Conservation (phyloP, 805 yeast genomes). For the Candida taoyuanica region DNA sequence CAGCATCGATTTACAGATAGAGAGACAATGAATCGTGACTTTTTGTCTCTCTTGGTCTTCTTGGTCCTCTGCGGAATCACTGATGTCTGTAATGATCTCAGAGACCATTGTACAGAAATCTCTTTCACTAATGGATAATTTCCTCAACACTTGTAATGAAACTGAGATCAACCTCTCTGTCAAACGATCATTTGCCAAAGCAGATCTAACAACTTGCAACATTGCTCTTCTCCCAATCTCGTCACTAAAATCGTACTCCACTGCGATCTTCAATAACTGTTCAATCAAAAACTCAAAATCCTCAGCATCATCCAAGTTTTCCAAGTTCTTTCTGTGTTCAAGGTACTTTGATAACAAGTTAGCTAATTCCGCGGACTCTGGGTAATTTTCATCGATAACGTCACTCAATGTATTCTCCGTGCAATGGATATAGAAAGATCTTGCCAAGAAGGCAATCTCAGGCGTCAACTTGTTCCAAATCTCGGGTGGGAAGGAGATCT, state of each 20-base stretch:
- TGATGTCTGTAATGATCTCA: slow-evolving; percentile 82
- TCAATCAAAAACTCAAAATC: slow-evolving; percentile 70
- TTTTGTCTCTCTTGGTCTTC: slow-evolving; percentile 31
- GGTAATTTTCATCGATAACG: slow-evolving; percentile 62
- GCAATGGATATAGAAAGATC: slow-evolving; percentile 65
- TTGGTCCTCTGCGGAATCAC: slow-evolving; percentile 47
- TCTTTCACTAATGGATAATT: slow-evolving; percentile 69
- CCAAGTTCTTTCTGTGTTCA: slow-evolving; percentile 36
- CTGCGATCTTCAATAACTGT: slow-evolving; percentile 65
- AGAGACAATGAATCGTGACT: slow-evolving; percentile 56
- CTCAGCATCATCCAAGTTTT: slow-evolving; percentile 36
- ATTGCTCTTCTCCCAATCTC: slow-evolving; percentile 84
- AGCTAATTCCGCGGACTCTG: slow-evolving; percentile 74
- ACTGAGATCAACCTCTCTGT: slow-evolving; percentile 49
- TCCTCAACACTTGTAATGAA: slow-evolving; percentile 61
- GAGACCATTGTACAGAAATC: slow-evolving; percentile 81
- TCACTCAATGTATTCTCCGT: slow-evolving; percentile 45
- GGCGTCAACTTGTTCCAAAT: slow-evolving; percentile 69
- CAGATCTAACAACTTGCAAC: slow-evolving; percentile 52
- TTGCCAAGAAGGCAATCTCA: slow-evolving; percentile 68
- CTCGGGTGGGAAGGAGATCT: slow-evolving; percentile 55
- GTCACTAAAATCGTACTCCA: slow-evolving; percentile 79
- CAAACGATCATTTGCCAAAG: slow-evolving; percentile 54
- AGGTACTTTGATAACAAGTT: slow-evolving; percentile 53
- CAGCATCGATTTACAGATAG: slow-evolving; percentile 63